A percentile compares a stretch with the other conserved stretches of the same genome.
Evolutionary conservation across 2,329 filamentous ascomycete species (phyloP).

Genomic region (Gaeumannomyces sp.): DNA sequence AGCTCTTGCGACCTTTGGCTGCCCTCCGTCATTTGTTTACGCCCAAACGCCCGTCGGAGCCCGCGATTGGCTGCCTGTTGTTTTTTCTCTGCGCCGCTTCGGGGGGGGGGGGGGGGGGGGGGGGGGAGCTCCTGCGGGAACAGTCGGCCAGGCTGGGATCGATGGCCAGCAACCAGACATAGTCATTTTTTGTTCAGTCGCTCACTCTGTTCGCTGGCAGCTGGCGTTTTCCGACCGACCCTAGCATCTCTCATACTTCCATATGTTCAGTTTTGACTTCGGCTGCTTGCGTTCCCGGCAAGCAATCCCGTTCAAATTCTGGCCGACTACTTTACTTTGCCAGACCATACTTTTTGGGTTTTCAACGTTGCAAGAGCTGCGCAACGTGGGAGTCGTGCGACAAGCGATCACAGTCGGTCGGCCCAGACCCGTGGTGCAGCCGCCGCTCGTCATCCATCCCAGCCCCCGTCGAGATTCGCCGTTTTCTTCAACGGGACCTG

Average conservation of each 20-base stretch:
- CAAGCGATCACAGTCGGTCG: not conserved
- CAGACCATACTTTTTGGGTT: not conserved
- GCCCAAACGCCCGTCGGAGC: constrained; percentile 8
- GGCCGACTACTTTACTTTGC: not conserved
- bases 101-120: too few species aligned
- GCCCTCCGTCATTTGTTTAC: constrained; percentile 18
- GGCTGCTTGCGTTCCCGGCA: not conserved
- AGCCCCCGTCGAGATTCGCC: too few species aligned
- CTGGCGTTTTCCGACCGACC: not conserved
- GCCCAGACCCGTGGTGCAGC: not conserved
- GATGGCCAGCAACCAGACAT: not conserved
- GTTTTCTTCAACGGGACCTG: not conserved
- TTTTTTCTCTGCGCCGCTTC: not conserved
- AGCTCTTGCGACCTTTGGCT: constrained; percentile 6
- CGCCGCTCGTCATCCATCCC: not conserved
- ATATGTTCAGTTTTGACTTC: not conserved
- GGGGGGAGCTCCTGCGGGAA: not conserved
- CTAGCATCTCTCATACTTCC: not conserved
- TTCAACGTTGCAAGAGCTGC: not conserved
- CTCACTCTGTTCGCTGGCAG: not conserved
- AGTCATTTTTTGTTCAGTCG: not conserved
- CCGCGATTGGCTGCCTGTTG: constrained; percentile 15
- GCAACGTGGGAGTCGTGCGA: not conserved
- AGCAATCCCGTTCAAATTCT: not conserved
- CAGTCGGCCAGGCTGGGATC: not conserved